Evolutionary conservation across 306 rosid species (phyloP).

Genomic region (Hippophae rhamnoides): DNA sequence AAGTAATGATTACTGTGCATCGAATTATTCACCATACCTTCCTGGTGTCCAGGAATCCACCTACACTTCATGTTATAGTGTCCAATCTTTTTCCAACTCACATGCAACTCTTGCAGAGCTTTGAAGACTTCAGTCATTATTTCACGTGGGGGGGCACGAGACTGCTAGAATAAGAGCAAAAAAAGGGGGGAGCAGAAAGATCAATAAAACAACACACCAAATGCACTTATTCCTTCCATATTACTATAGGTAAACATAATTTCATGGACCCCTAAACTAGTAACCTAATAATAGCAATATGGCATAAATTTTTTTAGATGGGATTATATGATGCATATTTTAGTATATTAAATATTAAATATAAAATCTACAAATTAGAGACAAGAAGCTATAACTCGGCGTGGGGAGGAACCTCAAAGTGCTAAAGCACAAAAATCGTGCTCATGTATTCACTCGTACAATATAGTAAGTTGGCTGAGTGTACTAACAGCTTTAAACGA

Average conservation of each 20-base stretch:
- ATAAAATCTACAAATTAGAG: too few species aligned
- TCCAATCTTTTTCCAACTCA: constrained; percentile 92
- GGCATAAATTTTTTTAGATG: too few species aligned
- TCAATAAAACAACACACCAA: constrained; percentile 9
- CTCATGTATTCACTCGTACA: background rate
- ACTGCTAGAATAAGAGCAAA: constrained; percentile 36
- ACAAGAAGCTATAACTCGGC: too few species aligned
- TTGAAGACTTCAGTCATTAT: constrained; percentile 92
- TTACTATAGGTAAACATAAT: background rate
- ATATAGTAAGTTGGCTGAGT: constrained; percentile 1
- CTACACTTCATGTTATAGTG: constrained; percentile 95
- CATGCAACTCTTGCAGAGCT: constrained; percentile 80
- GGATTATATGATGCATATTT: too few species aligned
- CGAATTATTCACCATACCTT: constrained; percentile 54
- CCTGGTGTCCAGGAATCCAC: constrained; percentile 56
- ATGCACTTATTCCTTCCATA: background rate
- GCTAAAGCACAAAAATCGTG: constrained; percentile 11
- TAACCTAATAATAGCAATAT: too few species aligned
- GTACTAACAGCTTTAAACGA: background rate
- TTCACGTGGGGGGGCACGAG: constrained; percentile 86
- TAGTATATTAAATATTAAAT: too few species aligned
- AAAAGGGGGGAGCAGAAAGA: constrained; percentile 8
- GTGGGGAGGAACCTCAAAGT: constrained; percentile 7
- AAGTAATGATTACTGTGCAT: constrained; percentile 38
- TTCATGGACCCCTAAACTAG: constrained; percentile 7